Evolutionary conservation across 768 basidiomycete genomes (phyloP), one percentile per base, ranked within the genome.

Genomic region (Solioccasus polychromus): DNA sequence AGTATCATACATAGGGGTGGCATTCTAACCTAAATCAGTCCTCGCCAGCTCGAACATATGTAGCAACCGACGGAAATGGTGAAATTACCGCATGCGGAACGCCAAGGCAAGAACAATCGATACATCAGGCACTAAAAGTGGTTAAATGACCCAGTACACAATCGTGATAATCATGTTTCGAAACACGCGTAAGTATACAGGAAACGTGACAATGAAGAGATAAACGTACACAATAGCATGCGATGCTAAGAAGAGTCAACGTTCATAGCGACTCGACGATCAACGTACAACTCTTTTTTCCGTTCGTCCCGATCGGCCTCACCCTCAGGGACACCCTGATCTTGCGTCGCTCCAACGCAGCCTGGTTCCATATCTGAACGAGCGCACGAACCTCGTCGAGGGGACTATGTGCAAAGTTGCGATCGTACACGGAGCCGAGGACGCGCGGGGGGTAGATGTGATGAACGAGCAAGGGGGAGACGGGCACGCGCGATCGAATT

Each of bases 331-430:
- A 43, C 22, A 54, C 61, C 7, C 46, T 45, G 34, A 65, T 43
- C 44, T 63, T 65, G 28, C 63, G 63, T 24, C 63, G 54, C 47
- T 67, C 63, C 11, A 65, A 59, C 5, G 63, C 63, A 47, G 63
- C 59, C 42, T 65, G 51, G 19, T 67, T 65, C 63, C 63, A 65
- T 12, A 67, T 45, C 15, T 45, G 34, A 9, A 65, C 35, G 24
- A 65, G 52, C 7, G 63, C 61, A 38, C 50, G 45, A 24, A 67
- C 58, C 28, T 65, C 55, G 2, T 60, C 47, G 2, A 38, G 18
- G 1, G 51, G 48, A 31, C 18, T 54, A 30, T 54, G 55, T 24
- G 37, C 37, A 30, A 65, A 65, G 17, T 8, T 38, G 0, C 44
- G 18, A 38, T 65, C 54, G 36, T 65, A 65, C 8, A 43, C 38